phyloP scores from a whole-genome alignment of 1,284 basidiomycete species.

The Trichosporon sp. region DNA sequence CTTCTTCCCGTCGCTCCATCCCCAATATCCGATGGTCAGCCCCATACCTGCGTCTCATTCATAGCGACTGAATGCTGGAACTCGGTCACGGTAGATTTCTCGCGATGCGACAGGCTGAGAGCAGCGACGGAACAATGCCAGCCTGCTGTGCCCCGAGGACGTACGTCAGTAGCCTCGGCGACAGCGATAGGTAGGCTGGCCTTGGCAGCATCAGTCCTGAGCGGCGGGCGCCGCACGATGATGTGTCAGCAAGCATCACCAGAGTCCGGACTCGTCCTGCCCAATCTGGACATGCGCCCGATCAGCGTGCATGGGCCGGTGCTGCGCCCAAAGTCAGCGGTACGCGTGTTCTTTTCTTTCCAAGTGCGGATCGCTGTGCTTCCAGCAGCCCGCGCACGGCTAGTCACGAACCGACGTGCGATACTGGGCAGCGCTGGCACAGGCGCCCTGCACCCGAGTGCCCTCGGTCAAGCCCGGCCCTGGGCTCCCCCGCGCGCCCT shows the following conservation, averaged over 20 bases:
- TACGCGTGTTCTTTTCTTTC: conserved; percentile 1
- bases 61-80: not conserved
- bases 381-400: not conserved
- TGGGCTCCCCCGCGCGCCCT: not conserved
- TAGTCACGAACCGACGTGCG: not conserved
- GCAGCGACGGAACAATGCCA: not conserved
- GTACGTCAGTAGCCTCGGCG: not conserved
- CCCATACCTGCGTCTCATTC: not conserved
- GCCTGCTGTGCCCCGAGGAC: not conserved
- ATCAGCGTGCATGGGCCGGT: not conserved
- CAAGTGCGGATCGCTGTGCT: not conserved
- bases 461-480: not conserved
- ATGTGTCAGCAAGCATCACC: not conserved
- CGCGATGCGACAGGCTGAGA: too few relatives aligned
- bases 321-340: not conserved
- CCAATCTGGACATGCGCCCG: not conserved
- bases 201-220: not conserved
- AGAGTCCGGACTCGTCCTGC: not conserved
- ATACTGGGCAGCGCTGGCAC: not conserved
- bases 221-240: not conserved
- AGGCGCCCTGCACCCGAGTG: not conserved
- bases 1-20: not conserved
- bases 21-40: not conserved
- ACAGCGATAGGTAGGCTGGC: not conserved
- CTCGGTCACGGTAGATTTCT: not conserved